These are phyloP conservation scores for Paracoccidioides brasiliensis DNA, from an alignment of 2,329 filamentous ascomycete genomes.

Conservation along the genomic window DNA sequence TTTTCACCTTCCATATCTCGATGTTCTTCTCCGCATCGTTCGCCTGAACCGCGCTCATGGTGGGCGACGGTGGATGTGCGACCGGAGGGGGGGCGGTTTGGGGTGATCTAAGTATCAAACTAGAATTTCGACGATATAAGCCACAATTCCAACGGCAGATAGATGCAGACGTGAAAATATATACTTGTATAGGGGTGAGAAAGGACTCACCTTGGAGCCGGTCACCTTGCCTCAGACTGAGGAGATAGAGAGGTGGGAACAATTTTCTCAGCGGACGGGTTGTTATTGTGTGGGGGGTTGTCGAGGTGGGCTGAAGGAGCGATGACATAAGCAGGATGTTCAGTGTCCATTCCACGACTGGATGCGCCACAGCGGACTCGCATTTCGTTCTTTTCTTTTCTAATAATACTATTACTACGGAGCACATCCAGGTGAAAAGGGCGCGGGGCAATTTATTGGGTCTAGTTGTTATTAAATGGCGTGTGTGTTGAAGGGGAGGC, in stretches of 20 bases:
- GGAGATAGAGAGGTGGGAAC: not conserved
- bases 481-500: too few species aligned
- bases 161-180: not conserved
- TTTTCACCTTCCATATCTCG: constrained; percentile 89
- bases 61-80: constrained; percentile 33
- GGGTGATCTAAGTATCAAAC: constrained; percentile 7
- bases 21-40: constrained; percentile 98
- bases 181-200: not conserved
- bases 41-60: constrained; percentile 66
- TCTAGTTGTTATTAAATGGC: too few species aligned
- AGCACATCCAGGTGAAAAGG: too few species aligned
- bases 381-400: too few species aligned
- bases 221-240: not conserved
- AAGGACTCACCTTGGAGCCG: not conserved
- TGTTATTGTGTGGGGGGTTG: not conserved
- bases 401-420: too few species aligned
- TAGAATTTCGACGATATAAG: not conserved
- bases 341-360: too few species aligned
- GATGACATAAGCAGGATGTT: not conserved
- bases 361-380: too few species aligned
- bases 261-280: not conserved
- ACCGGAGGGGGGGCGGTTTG: constrained; percentile 8
- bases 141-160: not conserved
- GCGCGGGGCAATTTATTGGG: too few species aligned
- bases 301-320: not conserved